Conservation (phyloP, 2,329 filamentous ascomycete species). For the Colletotrichum somersetense region DNA sequence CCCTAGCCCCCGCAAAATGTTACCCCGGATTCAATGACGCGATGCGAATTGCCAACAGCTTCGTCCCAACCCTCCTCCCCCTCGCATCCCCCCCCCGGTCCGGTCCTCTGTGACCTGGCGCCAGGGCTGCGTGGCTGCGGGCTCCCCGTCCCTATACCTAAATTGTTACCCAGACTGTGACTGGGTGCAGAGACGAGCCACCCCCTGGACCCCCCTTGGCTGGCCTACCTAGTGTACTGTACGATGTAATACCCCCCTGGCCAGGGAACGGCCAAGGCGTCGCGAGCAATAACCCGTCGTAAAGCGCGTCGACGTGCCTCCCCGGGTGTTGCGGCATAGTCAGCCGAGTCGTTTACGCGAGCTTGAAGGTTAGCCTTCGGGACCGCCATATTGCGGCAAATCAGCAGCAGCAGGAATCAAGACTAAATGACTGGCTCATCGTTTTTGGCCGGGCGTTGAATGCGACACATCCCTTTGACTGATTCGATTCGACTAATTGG, state of each 20-base stretch:
- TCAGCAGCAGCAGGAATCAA: too few relatives aligned
- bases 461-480: not conserved
- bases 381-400: constrained; percentile 4
- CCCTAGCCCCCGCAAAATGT: constrained; percentile 26
- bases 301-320: constrained; percentile 18
- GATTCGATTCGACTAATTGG: not conserved
- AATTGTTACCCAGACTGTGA: too few relatives aligned
- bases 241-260: not conserved
- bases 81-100: too few relatives aligned
- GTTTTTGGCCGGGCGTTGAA: too few relatives aligned
- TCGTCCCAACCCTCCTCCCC: constrained; percentile 6
- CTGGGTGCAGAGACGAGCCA: too few relatives aligned
- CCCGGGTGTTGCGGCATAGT: constrained; percentile 27
- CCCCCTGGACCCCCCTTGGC: not conserved
- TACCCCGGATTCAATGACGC: constrained; percentile 40
- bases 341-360: constrained; percentile 23
- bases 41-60: constrained; percentile 36
- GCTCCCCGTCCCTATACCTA: not conserved
- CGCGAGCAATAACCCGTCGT: constrained; percentile 26
- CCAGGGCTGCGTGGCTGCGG: not conserved
- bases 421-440: not conserved
- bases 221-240: too few relatives aligned
- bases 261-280: not conserved
- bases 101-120: too few relatives aligned
- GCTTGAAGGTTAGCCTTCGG: constrained; percentile 10